Percentiles rank a stretch among this genome's conserved stretches.
These are phyloP conservation scores for Ophiostoma angusticollis DNA, from an alignment of 2,329 filamentous ascomycete species.

Conservation along the genomic window DNA sequence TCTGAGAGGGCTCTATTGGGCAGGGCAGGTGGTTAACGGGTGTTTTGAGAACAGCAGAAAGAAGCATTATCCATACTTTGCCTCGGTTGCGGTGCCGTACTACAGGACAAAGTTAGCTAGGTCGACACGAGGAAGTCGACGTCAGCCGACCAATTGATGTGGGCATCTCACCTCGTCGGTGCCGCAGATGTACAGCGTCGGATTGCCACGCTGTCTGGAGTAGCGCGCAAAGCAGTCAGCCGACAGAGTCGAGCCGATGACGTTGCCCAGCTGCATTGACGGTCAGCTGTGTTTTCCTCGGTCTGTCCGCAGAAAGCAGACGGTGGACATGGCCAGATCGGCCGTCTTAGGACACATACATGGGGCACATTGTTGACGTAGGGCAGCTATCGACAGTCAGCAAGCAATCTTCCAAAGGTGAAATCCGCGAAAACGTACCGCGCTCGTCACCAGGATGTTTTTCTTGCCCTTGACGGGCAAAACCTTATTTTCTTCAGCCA, in stretches of 20 bases:
- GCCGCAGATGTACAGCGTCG: constrained; percentile 76
- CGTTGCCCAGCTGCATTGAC: constrained; percentile 51
- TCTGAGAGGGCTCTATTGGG: constrained; percentile 58
- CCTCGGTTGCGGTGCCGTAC: constrained; percentile 92
- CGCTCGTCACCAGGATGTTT: constrained; percentile 81
- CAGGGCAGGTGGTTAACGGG: too few relatives aligned
- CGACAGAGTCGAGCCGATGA: constrained; percentile 74
- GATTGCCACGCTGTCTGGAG: constrained; percentile 65
- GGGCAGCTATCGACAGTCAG: constrained; percentile 12
- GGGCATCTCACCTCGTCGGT: constrained; percentile 15
- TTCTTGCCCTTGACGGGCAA: constrained; percentile 59
- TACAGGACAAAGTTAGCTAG: background rate
- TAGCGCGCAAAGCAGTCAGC: constrained; percentile 79
- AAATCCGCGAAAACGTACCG: too few relatives aligned
- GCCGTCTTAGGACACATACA: constrained; percentile 11
- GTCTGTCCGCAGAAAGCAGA: too few relatives aligned
- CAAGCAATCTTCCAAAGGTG: constrained; percentile 2
- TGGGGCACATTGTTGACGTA: constrained; percentile 58
- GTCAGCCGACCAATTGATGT: too few relatives aligned
- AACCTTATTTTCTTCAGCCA: constrained; percentile 25
- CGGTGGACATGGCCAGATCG: too few relatives aligned
- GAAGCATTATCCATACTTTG: constrained; percentile 42
- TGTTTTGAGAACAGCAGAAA: too few relatives aligned
- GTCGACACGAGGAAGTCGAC: background rate
- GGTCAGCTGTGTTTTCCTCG: background rate